These are phyloP conservation scores for Epichloe aotearoae DNA, from an alignment of 2,329 filamentous ascomycete species.

Conservation along the genomic window DNA sequence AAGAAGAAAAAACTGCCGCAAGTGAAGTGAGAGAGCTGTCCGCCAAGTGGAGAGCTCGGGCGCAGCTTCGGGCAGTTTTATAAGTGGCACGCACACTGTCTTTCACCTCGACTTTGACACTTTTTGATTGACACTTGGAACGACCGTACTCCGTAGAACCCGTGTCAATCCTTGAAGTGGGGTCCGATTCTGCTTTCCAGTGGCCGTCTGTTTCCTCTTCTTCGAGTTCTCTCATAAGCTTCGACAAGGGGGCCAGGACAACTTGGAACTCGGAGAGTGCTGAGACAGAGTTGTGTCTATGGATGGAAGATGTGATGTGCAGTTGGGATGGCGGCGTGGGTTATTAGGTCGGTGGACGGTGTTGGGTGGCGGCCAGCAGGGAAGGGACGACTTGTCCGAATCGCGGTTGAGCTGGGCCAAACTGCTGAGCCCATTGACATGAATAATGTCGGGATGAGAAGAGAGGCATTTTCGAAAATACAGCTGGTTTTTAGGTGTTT, in stretches of 20 bases:
- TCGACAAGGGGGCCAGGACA: background rate
- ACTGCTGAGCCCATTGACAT: background rate
- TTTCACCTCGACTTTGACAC: background rate
- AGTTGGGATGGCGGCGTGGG: background rate
- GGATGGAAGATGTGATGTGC: background rate
- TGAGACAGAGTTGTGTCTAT: background rate
- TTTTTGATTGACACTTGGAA: background rate
- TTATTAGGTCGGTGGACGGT: background rate
- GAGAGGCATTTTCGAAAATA: background rate
- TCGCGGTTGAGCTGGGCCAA: background rate
- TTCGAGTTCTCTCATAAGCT: background rate
- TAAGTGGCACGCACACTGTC: constrained; percentile 1
- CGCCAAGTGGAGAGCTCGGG: constrained; percentile 1
- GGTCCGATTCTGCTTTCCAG: background rate
- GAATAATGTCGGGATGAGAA: background rate
- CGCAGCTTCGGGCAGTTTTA: constrained; percentile 2
- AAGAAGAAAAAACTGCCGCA: background rate
- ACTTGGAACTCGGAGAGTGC: background rate
- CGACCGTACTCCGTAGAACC: background rate
- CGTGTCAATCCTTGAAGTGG: constrained; percentile 1
- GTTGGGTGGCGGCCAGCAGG: background rate
- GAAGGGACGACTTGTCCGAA: background rate
- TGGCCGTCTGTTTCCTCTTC: background rate
- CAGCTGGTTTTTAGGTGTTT: background rate
- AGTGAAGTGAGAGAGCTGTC: background rate